Percentiles rank a stretch among this genome's conserved stretches.
phyloP scores from a whole-genome alignment of 164 flowering plant genomes.

The Kingdonia uniflora region DNA sequence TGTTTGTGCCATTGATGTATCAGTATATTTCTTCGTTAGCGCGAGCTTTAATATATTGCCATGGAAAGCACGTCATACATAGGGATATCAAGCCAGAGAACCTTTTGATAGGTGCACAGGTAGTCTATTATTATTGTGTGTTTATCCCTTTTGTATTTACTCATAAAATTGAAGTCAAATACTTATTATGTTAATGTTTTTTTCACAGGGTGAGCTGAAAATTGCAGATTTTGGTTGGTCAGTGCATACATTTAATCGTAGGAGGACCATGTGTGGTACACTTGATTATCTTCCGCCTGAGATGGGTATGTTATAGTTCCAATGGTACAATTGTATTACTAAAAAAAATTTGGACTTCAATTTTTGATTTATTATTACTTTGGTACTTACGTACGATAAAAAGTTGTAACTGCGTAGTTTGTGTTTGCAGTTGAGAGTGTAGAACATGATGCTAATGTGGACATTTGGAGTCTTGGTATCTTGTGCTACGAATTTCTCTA shows the following conservation, averaged over 20 bases:
- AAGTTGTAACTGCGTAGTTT: too few relatives aligned
- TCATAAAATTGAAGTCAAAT: not conserved
- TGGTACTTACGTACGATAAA: too few relatives aligned
- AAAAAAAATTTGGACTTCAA: too few relatives aligned
- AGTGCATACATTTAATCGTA: slow-evolving; percentile 90
- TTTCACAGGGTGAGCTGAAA: slow-evolving; percentile 76
- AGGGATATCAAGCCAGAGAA: slow-evolving; percentile 98
- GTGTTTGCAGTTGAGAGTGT: slow-evolving; percentile 70
- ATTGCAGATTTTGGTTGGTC: slow-evolving; percentile 99
- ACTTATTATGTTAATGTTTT: slow-evolving; percentile 12
- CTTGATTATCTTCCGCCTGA: slow-evolving; percentile 99
- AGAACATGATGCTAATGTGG: slow-evolving; percentile 95
- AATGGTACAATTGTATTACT: too few relatives aligned
- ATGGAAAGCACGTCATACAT: slow-evolving; percentile 95
- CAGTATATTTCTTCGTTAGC: slow-evolving; percentile 93
- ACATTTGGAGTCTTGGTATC: slow-evolving; percentile 95
- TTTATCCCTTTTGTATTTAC: not conserved
- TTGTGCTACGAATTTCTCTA: slow-evolving; percentile 91
- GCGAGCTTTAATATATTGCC: slow-evolving; percentile 86
- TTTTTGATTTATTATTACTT: too few relatives aligned
- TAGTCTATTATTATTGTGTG: not conserved
- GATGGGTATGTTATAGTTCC: slow-evolving; percentile 90
- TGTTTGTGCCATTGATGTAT: slow-evolving; percentile 1
- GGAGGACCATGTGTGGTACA: slow-evolving; percentile 96
- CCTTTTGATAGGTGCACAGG: slow-evolving; percentile 85